Evolutionary conservation across 129 eudicot species (phyloP), one percentile per base, ranked within the genome.

Genomic region (Flaveria sonorensis): DNA sequence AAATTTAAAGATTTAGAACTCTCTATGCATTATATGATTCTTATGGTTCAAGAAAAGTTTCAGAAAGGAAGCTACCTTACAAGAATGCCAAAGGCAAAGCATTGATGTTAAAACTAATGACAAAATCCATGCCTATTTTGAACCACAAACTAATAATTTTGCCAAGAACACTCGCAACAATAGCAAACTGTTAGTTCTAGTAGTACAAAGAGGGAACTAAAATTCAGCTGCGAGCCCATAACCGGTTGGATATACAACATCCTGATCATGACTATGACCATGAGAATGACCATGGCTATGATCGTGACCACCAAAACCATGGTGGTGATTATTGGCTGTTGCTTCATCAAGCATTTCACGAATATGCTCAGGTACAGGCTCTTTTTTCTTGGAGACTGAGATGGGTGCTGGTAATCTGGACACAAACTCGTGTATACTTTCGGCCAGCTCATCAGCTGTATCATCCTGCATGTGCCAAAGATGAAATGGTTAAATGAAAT

Each of bases 391-490:
- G 19, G 70, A 68, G 55, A 51, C 70, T 70, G 74, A 85, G 3
- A 71, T 15, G n/a, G 92, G 53, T 77, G 88, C 86, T 23, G 98
- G 97, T 57, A 93, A 86, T 19, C 84, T 82, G 52, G 92, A 83
- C 32, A 93, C 85, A 48, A 93, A 93, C 73, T 80, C 23, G 13
- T 77, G 71, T 10, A 93, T 83, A 21, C 36, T 81, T 64, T 87
- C 84, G 28, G 91, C 97, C 66, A 93, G 66, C 88, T 93, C 96
- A 48, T 82, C 86, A 24, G 97, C 74, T 67, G 82, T 87, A 74
- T 87, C 85, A 16, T 87, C 97, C 98, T 93, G 86, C 53, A 77
- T 36, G 11, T 36, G 18, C 46, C 18, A 61, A 47, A 71, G 36
- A 70, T 45, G 36, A 28, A 13, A 70, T 10, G 14, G 68, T 77